Conservation (phyloP, 2,329 filamentous ascomycete genomes). For the Ceratocystiopsis sp. region DNA sequence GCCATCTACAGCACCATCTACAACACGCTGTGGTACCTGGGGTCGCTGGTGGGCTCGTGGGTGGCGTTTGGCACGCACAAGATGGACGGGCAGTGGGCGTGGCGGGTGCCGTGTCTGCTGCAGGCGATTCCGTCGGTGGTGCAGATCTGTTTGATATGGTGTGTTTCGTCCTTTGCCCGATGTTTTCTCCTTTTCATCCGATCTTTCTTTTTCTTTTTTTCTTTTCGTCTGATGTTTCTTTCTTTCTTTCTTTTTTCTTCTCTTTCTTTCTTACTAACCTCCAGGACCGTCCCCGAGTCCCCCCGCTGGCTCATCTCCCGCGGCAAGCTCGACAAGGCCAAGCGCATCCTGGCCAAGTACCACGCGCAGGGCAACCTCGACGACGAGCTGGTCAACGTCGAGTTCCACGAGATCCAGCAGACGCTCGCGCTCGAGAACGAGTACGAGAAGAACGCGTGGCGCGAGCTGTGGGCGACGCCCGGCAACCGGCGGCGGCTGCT, state of each 20-base stretch:
- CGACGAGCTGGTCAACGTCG: constrained; percentile 6
- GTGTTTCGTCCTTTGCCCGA: no score
- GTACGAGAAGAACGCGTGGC: constrained; percentile 5
- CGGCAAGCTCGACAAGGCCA: constrained; percentile 7
- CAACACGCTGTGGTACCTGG: constrained; percentile 16
- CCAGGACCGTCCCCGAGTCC: constrained; percentile 11
- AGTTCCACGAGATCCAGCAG: constrained; percentile 8
- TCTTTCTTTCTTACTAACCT: no score
- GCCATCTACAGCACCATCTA: constrained; percentile 8
- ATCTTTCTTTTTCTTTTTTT: no score
- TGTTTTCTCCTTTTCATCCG: no score
- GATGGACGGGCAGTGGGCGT: constrained; percentile 7
- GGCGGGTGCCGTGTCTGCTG: constrained; percentile 8
- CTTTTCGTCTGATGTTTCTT: no score
- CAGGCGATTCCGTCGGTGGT: constrained; percentile 9
- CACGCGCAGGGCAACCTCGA: constrained; percentile 7
- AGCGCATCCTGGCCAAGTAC: constrained; percentile 6
- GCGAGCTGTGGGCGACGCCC: constrained; percentile 5
- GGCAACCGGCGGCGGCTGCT: constrained; percentile 10
- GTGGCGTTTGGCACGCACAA: constrained; percentile 7
- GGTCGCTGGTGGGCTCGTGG: constrained; percentile 12
- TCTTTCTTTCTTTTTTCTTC: no score
- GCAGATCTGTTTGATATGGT: constrained; percentile 3
- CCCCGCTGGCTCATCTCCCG: constrained; percentile 14
- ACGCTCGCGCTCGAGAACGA: constrained; percentile 7